These are phyloP conservation scores for Diddensiella caesifluorescens DNA, from an alignment of 805 yeast species.

Conservation along the genomic window DNA sequence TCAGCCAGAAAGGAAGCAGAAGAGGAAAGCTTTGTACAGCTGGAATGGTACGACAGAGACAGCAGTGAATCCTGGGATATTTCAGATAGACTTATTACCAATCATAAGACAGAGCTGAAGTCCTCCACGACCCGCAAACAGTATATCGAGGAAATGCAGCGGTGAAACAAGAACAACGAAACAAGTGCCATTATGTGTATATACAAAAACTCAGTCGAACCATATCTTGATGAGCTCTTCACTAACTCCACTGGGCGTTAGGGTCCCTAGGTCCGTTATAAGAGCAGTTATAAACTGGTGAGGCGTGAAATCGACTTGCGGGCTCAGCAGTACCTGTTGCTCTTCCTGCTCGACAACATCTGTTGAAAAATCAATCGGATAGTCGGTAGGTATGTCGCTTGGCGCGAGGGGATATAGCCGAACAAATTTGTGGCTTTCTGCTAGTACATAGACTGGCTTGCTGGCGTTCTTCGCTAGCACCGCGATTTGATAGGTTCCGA, in stretches of 20 bases:
- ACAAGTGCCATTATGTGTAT: not conserved
- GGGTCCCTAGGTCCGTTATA: constrained; percentile 92
- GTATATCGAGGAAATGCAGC: constrained; percentile 2
- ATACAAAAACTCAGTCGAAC: constrained; percentile 58
- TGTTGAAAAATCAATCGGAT: constrained; percentile 43
- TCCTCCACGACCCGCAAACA: not conserved
- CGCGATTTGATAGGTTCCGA: constrained; percentile 93
- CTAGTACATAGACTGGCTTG: constrained; percentile 89
- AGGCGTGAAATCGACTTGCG: constrained; percentile 86
- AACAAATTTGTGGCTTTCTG: constrained; percentile 94
- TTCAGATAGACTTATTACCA: constrained; percentile 26
- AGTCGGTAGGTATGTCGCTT: constrained; percentile 72
- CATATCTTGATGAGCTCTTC: constrained; percentile 97
- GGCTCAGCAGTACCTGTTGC: constrained; percentile 41
- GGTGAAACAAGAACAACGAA: not conserved
- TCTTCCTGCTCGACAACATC: constrained; percentile 17
- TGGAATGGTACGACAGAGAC: constrained; percentile 43
- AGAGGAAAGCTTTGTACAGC: constrained; percentile 47
- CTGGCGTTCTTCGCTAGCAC: constrained; percentile 84
- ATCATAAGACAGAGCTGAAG: constrained; percentile 17
- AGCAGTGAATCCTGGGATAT: constrained; percentile 30
- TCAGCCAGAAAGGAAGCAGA: constrained; percentile 57
- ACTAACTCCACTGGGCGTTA: constrained; percentile 97
- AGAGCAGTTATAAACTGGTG: constrained; percentile 93
- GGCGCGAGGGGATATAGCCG: constrained; percentile 93